These are phyloP conservation scores for Neofusicoccum sp. DNA, from an alignment of 2,329 filamentous ascomycete genomes.

Conservation along the genomic window DNA sequence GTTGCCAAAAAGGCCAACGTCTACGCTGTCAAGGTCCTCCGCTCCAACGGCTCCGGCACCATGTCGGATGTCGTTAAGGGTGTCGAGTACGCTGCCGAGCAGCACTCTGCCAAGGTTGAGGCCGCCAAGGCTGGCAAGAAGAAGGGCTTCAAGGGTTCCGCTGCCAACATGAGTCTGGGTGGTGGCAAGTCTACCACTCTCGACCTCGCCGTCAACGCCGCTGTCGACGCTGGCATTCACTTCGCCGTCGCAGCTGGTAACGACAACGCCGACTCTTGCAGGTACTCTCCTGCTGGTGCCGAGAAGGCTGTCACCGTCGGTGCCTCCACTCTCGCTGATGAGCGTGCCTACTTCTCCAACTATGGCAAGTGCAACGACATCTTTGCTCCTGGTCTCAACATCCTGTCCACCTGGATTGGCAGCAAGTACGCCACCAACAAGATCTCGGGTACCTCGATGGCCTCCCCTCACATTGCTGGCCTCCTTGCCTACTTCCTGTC, in stretches of 20 bases:
- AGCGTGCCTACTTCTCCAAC: conserved; percentile 99
- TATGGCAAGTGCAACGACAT: conserved; percentile 99
- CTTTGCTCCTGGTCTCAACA: conserved; percentile 95
- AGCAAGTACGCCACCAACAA: conserved; percentile 96
- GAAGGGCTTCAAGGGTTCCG: conserved; percentile 97
- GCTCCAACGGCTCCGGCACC: conserved; percentile 93
- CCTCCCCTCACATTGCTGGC: conserved; percentile 93
- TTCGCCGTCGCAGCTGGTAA: conserved; percentile 98
- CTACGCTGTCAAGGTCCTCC: conserved; percentile 96
- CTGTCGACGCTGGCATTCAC: conserved; percentile 87
- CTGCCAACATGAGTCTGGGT: conserved; percentile 98
- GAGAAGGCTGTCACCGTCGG: conserved; percentile 92
- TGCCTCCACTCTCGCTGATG: conserved; percentile 87
- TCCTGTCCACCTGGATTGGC: conserved; percentile 97
- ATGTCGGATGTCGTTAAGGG: conserved; percentile 99
- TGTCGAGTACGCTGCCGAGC: conserved; percentile 87
- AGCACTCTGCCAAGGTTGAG: conserved; percentile 73
- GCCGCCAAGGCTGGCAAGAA: conserved; percentile 80
- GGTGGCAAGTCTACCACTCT: conserved; percentile 94
- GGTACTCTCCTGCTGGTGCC: conserved; percentile 95
- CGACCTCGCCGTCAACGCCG: conserved; percentile 89
- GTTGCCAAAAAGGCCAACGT: conserved; percentile 98
- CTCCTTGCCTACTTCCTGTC: conserved; percentile 97
- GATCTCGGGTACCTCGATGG: conserved; percentile 99
- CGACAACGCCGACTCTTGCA: conserved; percentile 98